Conservation (phyloP, 2,329 filamentous ascomycete genomes). For the Fusarium brachygibbosum region DNA sequence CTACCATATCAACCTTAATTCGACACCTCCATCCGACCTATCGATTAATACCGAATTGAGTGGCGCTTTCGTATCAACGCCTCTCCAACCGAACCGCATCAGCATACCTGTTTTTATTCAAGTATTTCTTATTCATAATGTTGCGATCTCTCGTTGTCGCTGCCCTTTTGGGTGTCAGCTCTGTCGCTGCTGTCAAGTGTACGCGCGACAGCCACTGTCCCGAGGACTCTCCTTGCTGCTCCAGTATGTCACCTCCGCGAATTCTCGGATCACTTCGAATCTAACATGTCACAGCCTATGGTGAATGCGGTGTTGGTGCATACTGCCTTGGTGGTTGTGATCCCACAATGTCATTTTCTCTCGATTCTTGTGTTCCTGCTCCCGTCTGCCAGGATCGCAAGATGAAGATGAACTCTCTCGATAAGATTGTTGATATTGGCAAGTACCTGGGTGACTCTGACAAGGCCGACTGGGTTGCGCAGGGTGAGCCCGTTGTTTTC, state of each 20-base stretch:
- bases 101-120: conserved; percentile 16
- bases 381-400: conserved; percentile 83
- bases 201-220: conserved; percentile 74
- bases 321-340: conserved; percentile 98
- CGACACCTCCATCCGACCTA: conserved; percentile 1
- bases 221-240: conserved; percentile 80
- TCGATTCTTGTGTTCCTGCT: conserved; percentile 87
- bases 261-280: conserved; percentile 7
- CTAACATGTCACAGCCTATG: conserved; percentile 76
- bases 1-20: conserved; percentile 25
- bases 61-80: conserved; percentile 16
- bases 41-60: conserved; percentile 23
- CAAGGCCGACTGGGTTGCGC: conserved; percentile 88
- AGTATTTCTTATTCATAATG: conserved; percentile 49
- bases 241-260: conserved; percentile 67
- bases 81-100: conserved; percentile 1
- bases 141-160: conserved; percentile 51
- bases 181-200: conserved; percentile 58
- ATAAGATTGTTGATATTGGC: conserved; percentile 76
- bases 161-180: conserved; percentile 52
- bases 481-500: conserved; percentile 79
- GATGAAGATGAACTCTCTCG: conserved; percentile 79
- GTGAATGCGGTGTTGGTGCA: conserved; percentile 91
- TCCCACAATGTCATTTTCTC: conserved; percentile 82
- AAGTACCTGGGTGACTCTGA: conserved; percentile 88